phyloP scores from a whole-genome alignment of 176 grass and related monocot species.

The Aegilops sharonensis region DNA sequence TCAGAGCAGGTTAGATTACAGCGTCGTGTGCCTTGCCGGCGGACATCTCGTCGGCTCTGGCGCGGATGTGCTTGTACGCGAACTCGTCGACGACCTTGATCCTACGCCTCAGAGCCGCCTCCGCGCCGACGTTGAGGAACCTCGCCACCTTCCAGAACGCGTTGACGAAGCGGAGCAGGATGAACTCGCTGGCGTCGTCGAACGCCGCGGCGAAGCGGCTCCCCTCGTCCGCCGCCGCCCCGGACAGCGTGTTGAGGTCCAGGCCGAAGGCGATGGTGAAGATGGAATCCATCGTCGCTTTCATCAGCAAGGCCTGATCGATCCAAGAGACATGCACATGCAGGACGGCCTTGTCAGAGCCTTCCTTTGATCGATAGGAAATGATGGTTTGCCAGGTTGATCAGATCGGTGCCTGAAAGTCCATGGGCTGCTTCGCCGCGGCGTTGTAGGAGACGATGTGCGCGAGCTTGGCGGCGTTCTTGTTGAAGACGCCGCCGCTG shows the following conservation, averaged over 20 bases:
- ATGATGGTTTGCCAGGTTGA: not conserved
- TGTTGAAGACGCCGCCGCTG: conserved; percentile 51
- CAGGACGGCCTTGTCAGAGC: not conserved
- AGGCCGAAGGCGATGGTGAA: conserved; percentile 53
- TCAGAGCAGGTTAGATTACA: not conserved
- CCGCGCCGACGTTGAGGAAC: conserved; percentile 45
- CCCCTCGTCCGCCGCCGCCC: conserved; percentile 7
- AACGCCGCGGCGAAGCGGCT: conserved; percentile 55
- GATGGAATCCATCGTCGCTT: conserved; percentile 70
- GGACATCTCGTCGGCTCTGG: conserved; percentile 26
- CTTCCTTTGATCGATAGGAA: not conserved
- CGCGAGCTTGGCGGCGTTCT: conserved; percentile 50
- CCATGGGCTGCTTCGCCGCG: not conserved
- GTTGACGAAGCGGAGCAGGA: conserved; percentile 49
- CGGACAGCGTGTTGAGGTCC: conserved; percentile 45
- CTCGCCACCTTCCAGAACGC: conserved; percentile 51
- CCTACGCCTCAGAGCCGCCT: conserved; percentile 32
- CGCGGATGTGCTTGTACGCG: conserved; percentile 40
- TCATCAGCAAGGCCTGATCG: conserved; percentile 41
- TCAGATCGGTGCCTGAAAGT: conserved; percentile 39
- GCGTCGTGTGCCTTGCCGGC: not conserved
- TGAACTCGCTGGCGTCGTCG: conserved; percentile 67
- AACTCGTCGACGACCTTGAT: conserved; percentile 55
- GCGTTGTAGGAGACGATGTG: conserved; percentile 15
- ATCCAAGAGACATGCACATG: not conserved